Conservation (phyloP, 2,329 filamentous ascomycete genomes). For the Ceratocystis cubensis region DNA sequence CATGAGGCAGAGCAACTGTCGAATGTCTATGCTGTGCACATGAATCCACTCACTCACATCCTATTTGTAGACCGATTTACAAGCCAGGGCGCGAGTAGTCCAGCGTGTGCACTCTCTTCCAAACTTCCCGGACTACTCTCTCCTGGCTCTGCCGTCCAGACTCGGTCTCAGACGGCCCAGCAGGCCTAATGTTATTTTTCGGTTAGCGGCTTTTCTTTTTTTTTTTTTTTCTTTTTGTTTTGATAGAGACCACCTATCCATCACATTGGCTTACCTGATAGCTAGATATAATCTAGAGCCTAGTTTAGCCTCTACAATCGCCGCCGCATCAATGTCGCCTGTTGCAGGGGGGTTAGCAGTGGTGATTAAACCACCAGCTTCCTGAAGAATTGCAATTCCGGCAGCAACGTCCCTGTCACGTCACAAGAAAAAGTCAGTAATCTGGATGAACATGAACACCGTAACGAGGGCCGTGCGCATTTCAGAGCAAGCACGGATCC, state of each 20-base stretch:
- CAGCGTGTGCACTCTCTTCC: constrained; percentile 52
- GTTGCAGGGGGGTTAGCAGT: constrained; percentile 58
- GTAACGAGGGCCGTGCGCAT: not conserved
- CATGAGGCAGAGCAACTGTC: not conserved
- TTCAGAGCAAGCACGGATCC: not conserved
- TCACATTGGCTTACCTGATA: constrained; percentile 39
- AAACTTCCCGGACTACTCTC: constrained; percentile 57
- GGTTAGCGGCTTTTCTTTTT: constrained; percentile 1
- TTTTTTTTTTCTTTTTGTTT: not conserved
- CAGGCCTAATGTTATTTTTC: constrained; percentile 38
- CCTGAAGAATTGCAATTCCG: constrained; percentile 57
- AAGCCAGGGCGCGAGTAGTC: constrained; percentile 45
- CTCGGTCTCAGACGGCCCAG: constrained; percentile 47
- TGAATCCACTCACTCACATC: not conserved
- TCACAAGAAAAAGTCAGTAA: not conserved
- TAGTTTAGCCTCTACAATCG: constrained; percentile 46
- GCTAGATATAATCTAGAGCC: constrained; percentile 61
- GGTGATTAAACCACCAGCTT: constrained; percentile 62
- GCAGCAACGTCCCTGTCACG: constrained; percentile 55
- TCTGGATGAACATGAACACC: constrained; percentile 6
- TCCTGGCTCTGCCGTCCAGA: constrained; percentile 56
- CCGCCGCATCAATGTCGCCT: constrained; percentile 34
- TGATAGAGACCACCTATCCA: not conserved
- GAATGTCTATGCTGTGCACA: not conserved
- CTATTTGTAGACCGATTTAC: not conserved